Evolutionary conservation across 495 filamentous ascomycete genomes (phyloP).

Genomic region (Sordaria brevicollis): DNA sequence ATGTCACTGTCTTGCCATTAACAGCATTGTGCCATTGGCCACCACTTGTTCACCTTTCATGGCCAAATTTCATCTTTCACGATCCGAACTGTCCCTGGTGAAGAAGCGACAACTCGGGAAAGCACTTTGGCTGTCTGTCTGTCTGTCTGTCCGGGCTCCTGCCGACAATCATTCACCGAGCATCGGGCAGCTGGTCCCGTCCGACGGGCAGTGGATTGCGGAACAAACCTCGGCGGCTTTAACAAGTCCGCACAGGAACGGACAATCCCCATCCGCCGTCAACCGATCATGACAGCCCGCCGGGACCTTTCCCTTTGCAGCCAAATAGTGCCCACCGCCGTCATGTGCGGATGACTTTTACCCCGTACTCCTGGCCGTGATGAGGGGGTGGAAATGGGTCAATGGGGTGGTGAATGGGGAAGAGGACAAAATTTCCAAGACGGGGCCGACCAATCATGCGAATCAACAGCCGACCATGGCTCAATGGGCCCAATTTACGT

Average conservation of each 20-base stretch:
- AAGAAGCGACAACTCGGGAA: neutral
- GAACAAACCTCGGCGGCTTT: neutral
- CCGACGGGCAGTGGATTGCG: neutral
- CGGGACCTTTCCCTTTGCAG: neutral
- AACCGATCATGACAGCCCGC: neutral
- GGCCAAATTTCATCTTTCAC: neutral
- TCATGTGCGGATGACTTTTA: neutral
- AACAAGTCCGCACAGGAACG: neutral
- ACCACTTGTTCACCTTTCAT: neutral
- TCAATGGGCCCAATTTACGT: neutral
- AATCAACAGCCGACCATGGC: neutral
- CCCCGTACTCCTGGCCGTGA: neutral
- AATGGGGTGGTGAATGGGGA: neutral
- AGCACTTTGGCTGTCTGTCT: too few relatives aligned
- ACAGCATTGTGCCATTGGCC: neutral
- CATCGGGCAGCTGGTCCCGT: neutral
- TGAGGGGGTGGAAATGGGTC: neutral
- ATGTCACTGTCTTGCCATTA: neutral
- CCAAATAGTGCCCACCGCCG: neutral
- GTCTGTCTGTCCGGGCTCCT: too few relatives aligned
- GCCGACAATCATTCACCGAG: neutral
- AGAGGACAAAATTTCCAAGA: neutral
- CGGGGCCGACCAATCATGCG: neutral
- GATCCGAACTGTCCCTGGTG: neutral
- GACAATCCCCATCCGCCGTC: neutral